Evolutionary conservation across 2,329 filamentous ascomycete genomes (phyloP), one percentile per base, ranked within the genome.

Genomic region (Lasiodiplodia gonubiensis): DNA sequence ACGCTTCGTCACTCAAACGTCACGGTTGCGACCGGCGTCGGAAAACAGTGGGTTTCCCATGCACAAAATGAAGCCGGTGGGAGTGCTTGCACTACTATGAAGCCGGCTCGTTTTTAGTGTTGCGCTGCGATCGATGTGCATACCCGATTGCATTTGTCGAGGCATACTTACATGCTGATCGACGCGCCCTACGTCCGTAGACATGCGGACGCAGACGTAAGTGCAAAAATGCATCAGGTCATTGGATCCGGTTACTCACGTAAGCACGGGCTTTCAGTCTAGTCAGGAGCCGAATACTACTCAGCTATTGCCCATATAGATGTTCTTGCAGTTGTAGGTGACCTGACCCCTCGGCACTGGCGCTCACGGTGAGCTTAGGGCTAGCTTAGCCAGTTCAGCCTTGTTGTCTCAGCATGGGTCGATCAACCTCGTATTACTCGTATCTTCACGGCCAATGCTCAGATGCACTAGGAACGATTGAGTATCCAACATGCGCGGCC

Each of bases 351-450:
- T 33, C 30, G 7, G 30, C 30, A 33, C 10, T 33, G 30, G 10
- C 30, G 30, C 30, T 33, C 30, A 2, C 30, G 30, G 30, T 33
- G 30, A 33, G 30, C 30, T 8, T 30, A 23, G 51, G 51, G 25
- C 7, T 14, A 16, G 25, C 25, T 23, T 23, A 53, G 48, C 48
- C 48, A 23, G 23, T 51, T 51, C 48, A n/a, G 18, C 27, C 25
- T 54, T 35, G 52, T 54, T 21, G 35, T 57, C 18, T 25, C 54
- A 25, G 35, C 54, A 14, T 57, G n/a, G n/a, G 35, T 25, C 54
- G n/a, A 25, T 33, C 33, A 11, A 25, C 54, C 54, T 57, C 54
- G 54, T 57, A 57, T 57, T 42, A 6, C 18, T 57, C 33, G 54
- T 21, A 35, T 42, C 30, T 33, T 8, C 30, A 33, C 30, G 30